Evolutionary conservation across 345 rosid species (phyloP), one percentile per base, ranked within the genome.

Genomic region (Toxicodendron radicans): DNA sequence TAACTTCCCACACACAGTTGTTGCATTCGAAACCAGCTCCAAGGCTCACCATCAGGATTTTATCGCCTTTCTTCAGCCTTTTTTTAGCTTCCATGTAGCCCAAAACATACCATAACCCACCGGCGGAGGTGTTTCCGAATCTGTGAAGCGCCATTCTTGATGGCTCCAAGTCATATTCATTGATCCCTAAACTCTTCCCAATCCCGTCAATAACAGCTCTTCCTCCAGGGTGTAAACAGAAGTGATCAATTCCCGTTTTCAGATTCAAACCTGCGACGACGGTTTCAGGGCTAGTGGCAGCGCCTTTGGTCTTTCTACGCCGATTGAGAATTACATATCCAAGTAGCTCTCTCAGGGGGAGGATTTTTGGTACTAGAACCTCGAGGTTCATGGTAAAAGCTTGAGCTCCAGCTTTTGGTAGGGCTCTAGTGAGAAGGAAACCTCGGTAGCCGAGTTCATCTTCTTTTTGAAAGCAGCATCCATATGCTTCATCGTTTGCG

Each of bases 171-270:
- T 93, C 97, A 17, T 80, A 80, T 45, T 89, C 92, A 23, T 53
- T 61, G 21, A 93, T 82, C 70, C 76, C 86, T 23, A 91, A 82
- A 43, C 82, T 84, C 73, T 74, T 74, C 0, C 93, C 98, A 0
- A 90, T 84, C 1, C 90, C 94, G 65, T 93, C 92, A 14, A 93
- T 83, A 56, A 91, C 95, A 0, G 98, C 98, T 81, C 86, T 91
- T 18, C 98, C 96, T 0, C 97, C 98, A 0, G 97, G 90, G 82
- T 94, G 97, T 30, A 92, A 83, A 51, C 98, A 94, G 73, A 94
- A 92, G 54, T 92, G 97, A 30, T 93, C 92, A 0, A 93, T 79
- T 8, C 97, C 94, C 2, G 90, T 51, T 53, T 82, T 88, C 64
- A 93, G 82, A 76, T 93, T 90, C 35, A 93, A 73, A 52, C 70